Conservation (phyloP, 306 rosid species). For the Cicer judaicum region DNA sequence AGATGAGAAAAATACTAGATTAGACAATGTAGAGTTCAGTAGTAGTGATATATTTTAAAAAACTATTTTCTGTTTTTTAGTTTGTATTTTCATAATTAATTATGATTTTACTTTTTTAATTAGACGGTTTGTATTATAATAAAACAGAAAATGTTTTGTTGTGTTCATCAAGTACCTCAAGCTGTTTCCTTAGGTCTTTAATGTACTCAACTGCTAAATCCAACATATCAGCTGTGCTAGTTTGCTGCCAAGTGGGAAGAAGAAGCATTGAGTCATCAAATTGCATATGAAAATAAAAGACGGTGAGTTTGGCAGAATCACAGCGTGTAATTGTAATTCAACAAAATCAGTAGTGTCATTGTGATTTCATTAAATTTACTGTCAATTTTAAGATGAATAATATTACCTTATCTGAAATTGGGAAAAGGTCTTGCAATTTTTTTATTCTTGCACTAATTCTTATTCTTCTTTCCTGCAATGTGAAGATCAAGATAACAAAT, state of each 20-base stretch:
- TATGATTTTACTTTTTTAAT: too few species aligned
- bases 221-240: constrained; percentile 84
- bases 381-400: not conserved
- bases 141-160: not conserved
- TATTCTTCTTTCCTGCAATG: constrained; percentile 78
- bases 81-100: not conserved
- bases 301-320: not conserved
- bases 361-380: not conserved
- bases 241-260: constrained; percentile 61
- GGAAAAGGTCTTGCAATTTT: constrained; percentile 81
- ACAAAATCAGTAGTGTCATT: not conserved
- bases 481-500: constrained; percentile 12
- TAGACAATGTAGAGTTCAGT: constrained; percentile 32
- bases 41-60: not conserved
- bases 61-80: not conserved
- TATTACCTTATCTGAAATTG: constrained; percentile 82
- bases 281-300: not conserved
- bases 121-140: not conserved
- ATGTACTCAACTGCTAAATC: constrained; percentile 77
- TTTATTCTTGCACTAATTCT: constrained; percentile 82
- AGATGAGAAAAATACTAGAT: constrained; percentile 17
- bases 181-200: constrained; percentile 75
- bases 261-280: constrained; percentile 32
- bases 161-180: constrained; percentile 60
- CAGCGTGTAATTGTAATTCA: not conserved